phyloP scores from a whole-genome alignment of 1,284 basidiomycete species.

The Pascua guehoae region DNA sequence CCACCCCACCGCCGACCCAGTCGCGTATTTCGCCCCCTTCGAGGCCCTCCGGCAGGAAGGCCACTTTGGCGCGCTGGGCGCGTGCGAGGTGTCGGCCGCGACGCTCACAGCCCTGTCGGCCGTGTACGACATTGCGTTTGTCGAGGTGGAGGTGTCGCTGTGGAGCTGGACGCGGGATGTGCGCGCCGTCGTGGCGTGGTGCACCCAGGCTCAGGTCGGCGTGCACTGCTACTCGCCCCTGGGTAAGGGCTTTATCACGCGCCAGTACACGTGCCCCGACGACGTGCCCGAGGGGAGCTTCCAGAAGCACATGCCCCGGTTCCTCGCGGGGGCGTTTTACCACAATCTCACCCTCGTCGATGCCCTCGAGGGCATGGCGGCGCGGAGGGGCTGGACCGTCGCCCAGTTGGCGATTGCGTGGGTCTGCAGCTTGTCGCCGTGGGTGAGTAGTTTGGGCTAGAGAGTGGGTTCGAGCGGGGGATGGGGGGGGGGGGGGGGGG shows the following conservation, averaged over 20 bases:
- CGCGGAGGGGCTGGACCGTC: conserved; percentile 55
- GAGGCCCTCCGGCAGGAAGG: conserved; percentile 34
- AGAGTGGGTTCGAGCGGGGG: background rate
- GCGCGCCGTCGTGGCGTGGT: conserved; percentile 45
- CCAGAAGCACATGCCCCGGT: conserved; percentile 31
- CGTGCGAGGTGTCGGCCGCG: conserved; percentile 25
- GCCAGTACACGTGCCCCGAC: conserved; percentile 52
- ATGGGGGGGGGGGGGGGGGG: no score
- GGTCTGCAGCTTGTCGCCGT: conserved; percentile 54
- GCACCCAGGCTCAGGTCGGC: conserved; percentile 54
- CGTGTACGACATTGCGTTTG: conserved; percentile 46
- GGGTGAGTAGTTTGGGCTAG: conserved; percentile 34
- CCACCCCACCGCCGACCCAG: conserved; percentile 3
- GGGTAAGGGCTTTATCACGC: conserved; percentile 60
- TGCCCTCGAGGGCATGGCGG: conserved; percentile 51
- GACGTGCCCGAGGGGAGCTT: conserved; percentile 54
- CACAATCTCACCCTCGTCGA: conserved; percentile 60
- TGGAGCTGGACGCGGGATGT: conserved; percentile 55
- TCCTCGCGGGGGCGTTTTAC: conserved; percentile 54
- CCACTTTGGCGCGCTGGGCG: conserved; percentile 29
- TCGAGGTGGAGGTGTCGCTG: conserved; percentile 58
- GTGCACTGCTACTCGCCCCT: conserved; percentile 62
- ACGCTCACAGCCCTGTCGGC: conserved; percentile 4
- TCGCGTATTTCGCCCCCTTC: conserved; percentile 10
- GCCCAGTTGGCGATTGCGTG: conserved; percentile 64